Evolutionary conservation across 2,329 filamentous ascomycete species (phyloP), one percentile per base, ranked within the genome.

Genomic region (Cladosporium halotolerans): DNA sequence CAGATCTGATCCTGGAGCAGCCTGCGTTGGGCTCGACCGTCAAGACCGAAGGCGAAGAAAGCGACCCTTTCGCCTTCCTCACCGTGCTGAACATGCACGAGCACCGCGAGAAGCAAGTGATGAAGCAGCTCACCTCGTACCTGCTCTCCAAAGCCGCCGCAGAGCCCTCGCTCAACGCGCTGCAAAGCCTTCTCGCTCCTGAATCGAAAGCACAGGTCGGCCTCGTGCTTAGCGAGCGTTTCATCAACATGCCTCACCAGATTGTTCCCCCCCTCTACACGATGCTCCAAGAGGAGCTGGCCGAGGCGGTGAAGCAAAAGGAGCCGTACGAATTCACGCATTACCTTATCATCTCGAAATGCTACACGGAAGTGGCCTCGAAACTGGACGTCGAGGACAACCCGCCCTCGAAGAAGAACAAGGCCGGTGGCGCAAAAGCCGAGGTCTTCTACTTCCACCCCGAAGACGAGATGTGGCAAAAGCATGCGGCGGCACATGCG

Each of bases 191-290:
- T 7, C 68, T 79, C 13, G 54, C 64, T 5, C 55, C 66, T 13
- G 58, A 64, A 2, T 66, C 69, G 0, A 44, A 65, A 40, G 62
- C 70, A 0, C 83, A 89, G 52, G 80, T 96, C 53, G 93, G 90
- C 3, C 76, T 99, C 13, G 80, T 99, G 28, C 77, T 99, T n/a
- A 88, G 89, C 2, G 93, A 99, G 71, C 84, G 92, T 18, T 78
- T 97, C 63, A 90, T 99, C 76, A 99, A 99, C 75, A 91, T 96
- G 77, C 93, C 93, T n/a, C 78, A 88, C 13, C 89, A 97, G 71
- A 84, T 96, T 58, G 83, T 90, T 11, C 92, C 93, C 31, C 92
- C 93, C 3, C 87, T 97, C 82, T 97, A 96, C 79, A 83, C 80
- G 47, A 96, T 96, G 89, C 81, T 99, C 47, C 76, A 88, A 45